Evolutionary conservation across 306 rosid genomes (phyloP).

Genomic region (Medicago arabica): DNA sequence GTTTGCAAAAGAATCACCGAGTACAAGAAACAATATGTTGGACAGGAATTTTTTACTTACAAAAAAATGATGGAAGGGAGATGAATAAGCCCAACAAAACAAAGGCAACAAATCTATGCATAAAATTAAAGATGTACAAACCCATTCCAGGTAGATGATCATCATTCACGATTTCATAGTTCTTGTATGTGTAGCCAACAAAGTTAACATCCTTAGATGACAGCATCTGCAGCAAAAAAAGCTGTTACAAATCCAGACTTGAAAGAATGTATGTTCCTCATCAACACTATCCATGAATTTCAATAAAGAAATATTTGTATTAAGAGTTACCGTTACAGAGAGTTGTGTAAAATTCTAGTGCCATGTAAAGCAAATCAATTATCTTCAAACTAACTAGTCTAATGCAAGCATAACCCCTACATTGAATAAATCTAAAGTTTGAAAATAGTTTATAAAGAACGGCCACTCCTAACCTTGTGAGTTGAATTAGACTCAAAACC

Average conservation of each 20-base stretch:
- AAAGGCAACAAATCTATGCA: conserved; percentile 35
- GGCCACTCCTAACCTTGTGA: not conserved
- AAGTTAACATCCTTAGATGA: conserved; percentile 93
- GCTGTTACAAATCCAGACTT: conserved; percentile 42
- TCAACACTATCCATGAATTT: conserved; percentile 26
- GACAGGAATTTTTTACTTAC: conserved; percentile 5
- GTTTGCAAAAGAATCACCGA: conserved; percentile 1
- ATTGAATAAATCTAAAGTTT: not conserved
- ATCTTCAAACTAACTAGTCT: conserved; percentile 30
- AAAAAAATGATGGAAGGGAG: conserved; percentile 4
- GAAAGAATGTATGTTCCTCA: conserved; percentile 25
- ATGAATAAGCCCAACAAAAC: conserved; percentile 17
- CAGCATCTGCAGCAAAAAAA: conserved; percentile 77
- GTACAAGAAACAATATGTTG: conserved; percentile 25
- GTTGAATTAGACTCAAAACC: not conserved
- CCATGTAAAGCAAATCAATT: conserved; percentile 32
- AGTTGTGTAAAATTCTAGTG: conserved; percentile 10
- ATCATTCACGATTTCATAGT: conserved; percentile 89
- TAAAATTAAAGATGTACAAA: conserved; percentile 42
- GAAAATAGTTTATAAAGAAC: not conserved
- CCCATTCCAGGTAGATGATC: conserved; percentile 92
- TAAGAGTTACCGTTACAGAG: conserved; percentile 8
- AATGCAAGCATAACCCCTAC: conserved; percentile 24
- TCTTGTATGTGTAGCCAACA: conserved; percentile 96
- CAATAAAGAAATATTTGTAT: conserved; percentile 5